A percentile compares a stretch with the other conserved stretches of the same genome.
Conservation (phyloP, 257 asterid species). For the Rehmannia glutinosa region DNA sequence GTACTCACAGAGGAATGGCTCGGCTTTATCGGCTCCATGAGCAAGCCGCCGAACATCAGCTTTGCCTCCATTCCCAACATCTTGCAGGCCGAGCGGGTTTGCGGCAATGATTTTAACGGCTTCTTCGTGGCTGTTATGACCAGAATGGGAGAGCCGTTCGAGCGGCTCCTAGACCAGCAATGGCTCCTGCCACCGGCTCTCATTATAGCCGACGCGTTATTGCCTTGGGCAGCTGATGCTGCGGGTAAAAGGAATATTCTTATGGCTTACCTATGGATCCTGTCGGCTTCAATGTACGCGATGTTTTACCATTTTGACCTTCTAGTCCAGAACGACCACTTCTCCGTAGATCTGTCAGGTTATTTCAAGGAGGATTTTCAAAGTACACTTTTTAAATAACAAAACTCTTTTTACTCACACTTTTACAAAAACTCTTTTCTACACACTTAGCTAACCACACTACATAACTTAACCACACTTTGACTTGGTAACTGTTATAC, state of each 20-base stretch:
- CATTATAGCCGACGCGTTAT: slow-evolving; percentile 33
- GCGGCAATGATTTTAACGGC: slow-evolving; percentile 32
- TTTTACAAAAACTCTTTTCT: too few species aligned
- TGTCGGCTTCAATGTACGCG: slow-evolving; percentile 46
- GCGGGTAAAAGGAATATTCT: slow-evolving; percentile 44
- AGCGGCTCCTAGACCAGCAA: slow-evolving; percentile 31
- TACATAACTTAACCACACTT: too few species aligned
- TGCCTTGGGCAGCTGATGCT: slow-evolving; percentile 31
- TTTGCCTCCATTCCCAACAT: slow-evolving; percentile 40
- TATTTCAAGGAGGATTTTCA: too few species aligned
- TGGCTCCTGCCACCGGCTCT: slow-evolving; percentile 19
- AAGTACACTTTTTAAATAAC: too few species aligned
- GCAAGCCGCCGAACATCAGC: slow-evolving; percentile 20
- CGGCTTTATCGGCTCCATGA: slow-evolving; percentile 21
- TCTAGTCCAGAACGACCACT: slow-evolving; percentile 40
- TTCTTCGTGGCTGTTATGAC: slow-evolving; percentile 30
- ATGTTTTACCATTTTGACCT: slow-evolving; percentile 33
- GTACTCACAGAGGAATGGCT: slow-evolving; percentile 36
- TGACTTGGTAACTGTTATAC: too few species aligned
- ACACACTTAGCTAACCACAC: too few species aligned
- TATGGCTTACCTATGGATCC: slow-evolving; percentile 43
- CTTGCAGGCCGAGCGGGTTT: slow-evolving; percentile 50
- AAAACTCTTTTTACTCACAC: too few species aligned
- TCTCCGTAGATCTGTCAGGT: slow-evolving; percentile 28
- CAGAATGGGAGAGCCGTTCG: slow-evolving; percentile 50